These are phyloP conservation scores for Yarrowia osloensis DNA, from an alignment of 805 yeast genomes.

Conservation along the genomic window DNA sequence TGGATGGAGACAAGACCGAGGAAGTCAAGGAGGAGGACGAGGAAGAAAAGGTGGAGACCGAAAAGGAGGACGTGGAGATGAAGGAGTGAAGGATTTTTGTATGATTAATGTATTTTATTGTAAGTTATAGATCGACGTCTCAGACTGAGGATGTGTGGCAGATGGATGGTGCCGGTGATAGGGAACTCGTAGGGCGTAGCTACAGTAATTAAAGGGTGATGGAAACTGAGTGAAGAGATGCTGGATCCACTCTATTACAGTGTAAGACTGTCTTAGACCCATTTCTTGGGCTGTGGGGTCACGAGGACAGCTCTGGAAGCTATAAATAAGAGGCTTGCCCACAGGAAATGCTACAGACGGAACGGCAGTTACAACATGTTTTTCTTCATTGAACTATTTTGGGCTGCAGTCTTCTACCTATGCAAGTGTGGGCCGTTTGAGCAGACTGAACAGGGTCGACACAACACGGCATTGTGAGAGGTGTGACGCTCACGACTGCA, in stretches of 20 bases:
- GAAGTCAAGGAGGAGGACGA: constrained; percentile 33
- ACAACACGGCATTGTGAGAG: not conserved
- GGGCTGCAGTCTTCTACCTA: not conserved
- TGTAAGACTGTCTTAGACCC: not conserved
- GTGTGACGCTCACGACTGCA: too few relatives aligned
- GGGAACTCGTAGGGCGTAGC: too few relatives aligned
- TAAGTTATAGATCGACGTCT: not conserved
- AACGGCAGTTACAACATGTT: not conserved
- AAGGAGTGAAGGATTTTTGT: constrained; percentile 29
- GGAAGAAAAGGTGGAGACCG: constrained; percentile 31
- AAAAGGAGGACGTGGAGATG: constrained; percentile 32
- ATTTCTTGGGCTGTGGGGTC: not conserved
- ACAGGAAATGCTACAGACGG: not conserved
- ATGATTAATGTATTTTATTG: constrained; percentile 23
- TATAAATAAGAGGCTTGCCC: not conserved
- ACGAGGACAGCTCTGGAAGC: not conserved
- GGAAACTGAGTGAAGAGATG: too few relatives aligned
- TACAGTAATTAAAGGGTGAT: too few relatives aligned
- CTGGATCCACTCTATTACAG: too few relatives aligned
- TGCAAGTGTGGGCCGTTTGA: not conserved
- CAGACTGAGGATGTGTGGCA: not conserved
- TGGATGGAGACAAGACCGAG: constrained; percentile 25
- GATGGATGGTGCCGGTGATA: too few relatives aligned
- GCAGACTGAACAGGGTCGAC: not conserved
- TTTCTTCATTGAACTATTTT: not conserved